Conservation (phyloP, 176 grass and related monocot genomes). For the bread wheat (Triticum aestivum) region DNA sequence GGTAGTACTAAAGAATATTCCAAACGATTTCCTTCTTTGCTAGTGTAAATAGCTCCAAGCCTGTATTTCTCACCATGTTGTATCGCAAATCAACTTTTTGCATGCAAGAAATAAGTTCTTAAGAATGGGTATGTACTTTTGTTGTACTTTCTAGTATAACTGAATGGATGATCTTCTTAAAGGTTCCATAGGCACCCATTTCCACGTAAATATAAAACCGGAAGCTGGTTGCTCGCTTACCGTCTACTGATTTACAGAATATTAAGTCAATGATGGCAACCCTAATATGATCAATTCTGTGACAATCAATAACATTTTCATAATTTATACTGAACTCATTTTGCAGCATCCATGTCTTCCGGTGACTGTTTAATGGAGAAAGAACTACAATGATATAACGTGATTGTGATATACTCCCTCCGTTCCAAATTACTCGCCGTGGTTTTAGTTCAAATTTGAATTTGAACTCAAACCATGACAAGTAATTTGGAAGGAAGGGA, state of each 20-base stretch:
- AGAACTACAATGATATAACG: constrained; percentile 16
- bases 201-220: neutral
- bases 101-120: no score
- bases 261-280: neutral
- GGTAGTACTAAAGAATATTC: neutral
- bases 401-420: neutral
- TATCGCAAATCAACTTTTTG: neutral
- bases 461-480: no score
- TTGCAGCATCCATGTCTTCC: neutral
- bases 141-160: no score
- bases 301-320: neutral
- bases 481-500: no score
- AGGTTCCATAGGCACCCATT: neutral
- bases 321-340: neutral
- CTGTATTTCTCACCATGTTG: neutral
- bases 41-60: neutral
- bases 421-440: no score
- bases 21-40: neutral
- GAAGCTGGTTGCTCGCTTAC: neutral
- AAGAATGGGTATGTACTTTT: no score
- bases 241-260: neutral
- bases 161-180: no score
- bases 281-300: neutral
- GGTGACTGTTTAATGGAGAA: neutral
- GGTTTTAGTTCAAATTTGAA: no score